A percentile compares a stretch with the other conserved stretches of the same genome.
Evolutionary conservation across 345 rosid species (phyloP).

Genomic region (Dipteronia dyeriana): DNA sequence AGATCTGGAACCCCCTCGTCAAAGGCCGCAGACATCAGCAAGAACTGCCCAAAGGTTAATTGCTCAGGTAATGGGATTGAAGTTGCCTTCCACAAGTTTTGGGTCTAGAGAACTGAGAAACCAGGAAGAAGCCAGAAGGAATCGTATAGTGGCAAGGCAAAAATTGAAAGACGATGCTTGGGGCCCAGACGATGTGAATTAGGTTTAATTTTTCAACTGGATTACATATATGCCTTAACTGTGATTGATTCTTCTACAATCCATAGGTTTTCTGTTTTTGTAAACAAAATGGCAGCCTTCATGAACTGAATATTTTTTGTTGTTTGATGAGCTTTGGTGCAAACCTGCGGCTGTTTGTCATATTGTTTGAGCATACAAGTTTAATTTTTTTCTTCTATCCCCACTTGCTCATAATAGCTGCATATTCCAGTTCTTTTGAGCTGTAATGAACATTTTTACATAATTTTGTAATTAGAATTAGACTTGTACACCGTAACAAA

Average conservation of each 20-base stretch:
- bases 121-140: constrained; percentile 89
- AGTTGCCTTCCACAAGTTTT: constrained; percentile 56
- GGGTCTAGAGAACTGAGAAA: constrained; percentile 65
- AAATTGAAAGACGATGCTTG: constrained; percentile 84
- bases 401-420: too few species aligned
- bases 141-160: constrained; percentile 72
- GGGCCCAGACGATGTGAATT: constrained; percentile 56
- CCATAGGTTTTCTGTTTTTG: neutral
- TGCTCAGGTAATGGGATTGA: constrained; percentile 91
- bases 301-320: neutral
- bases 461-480: too few species aligned
- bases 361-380: too few species aligned
- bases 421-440: too few species aligned
- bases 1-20: constrained; percentile 92
- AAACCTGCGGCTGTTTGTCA: too few species aligned
- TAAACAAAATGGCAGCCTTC: neutral
- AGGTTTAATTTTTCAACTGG: neutral
- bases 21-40: constrained; percentile 86
- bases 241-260: neutral
- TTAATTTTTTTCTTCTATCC: too few species aligned
- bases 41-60: constrained; percentile 92
- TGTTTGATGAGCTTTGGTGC: neutral
- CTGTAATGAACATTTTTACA: too few species aligned
- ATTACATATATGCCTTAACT: neutral
- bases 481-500: too few species aligned